Evolutionary conservation across 1,284 basidiomycete genomes (phyloP), one percentile per base, ranked within the genome.

Genomic region (Rhodotorula sp.): DNA sequence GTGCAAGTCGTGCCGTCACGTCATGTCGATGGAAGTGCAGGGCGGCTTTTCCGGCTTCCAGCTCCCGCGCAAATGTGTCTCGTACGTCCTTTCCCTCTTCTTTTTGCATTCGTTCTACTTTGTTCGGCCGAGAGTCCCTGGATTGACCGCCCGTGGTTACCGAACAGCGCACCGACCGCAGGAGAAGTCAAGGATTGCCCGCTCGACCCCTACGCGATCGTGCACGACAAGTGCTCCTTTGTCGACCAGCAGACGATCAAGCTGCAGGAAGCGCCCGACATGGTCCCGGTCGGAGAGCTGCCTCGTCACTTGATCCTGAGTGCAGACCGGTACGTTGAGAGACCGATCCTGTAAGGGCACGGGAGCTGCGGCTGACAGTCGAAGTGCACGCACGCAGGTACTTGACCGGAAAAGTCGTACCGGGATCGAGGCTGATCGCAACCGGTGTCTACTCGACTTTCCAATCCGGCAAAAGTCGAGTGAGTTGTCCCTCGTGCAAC

Each of bases 401-500:
- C 79, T 84, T 97, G 62, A 93, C 93, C 1, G 93, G 91, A 2
- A 89, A 89, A 78, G 93, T 97, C 19, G 92, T 98, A 2, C 97
- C 97, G 2, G 97, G 97, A 12, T 93, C 94, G 31, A 85, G 95
- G 67, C 89, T 99, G 60, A 89, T 99, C 72, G 93, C 92, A 0
- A 98, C 97, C 0, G 97, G 97, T 18, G 91, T 99, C 68, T 98
- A 97, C 81, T 95, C 95, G 4, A 98, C 97, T 1, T 99, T 93
- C 80, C 90, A 93, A 74, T 87, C 90, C 0, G 83, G 88, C 16
- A 95, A 93, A 82, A 89, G 88, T 71, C 61, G 60, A 34, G 70
- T 71, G 90, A 91, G 76, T 79, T 6, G 28, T 28, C 28, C 28
- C 28, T 28, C 28, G 28, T 28, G 28, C 28, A 28, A 28, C 28